Evolutionary conservation across 179 eudicot genomes (phyloP), one percentile per base, ranked within the genome.

Genomic region (Gypsophila paniculata): DNA sequence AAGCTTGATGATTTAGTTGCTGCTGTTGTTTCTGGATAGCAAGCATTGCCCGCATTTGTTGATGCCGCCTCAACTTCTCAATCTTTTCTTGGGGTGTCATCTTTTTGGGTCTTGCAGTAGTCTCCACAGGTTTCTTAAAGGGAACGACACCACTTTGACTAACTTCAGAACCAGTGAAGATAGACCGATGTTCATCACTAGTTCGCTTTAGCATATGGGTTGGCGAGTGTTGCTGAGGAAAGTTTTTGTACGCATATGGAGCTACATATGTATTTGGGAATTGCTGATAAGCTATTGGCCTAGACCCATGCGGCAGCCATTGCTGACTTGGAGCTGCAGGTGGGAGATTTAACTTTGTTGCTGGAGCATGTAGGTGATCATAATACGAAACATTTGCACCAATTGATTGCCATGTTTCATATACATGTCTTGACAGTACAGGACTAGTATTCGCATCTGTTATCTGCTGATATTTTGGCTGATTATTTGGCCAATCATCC

Each of bases 1-100:
- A 69, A 64, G 76, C 73, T 69, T 77, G 78, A 18, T 74, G 78
- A 61, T 72, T 76, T 66, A 88, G 80, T 51, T 87, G 91, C 75
- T 82, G 89, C 71, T 87, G 91, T 57, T 91, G 97, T 65, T 82
- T 84, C 80, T 88, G 90, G 74, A 91, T 91, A 52, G 97, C 97
- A 76, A 87, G 86, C 82, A 88, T 72, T 78, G 97, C 97, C 57
- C 88, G 86, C 89, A 90, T 84, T 81, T 90, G 85, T 78, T 91
- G 97, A 69, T 92, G 85, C 76, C 86, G 52, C 72, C 94, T 87
- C 69, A 91, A 74, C 79, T 91, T 91, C 74, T 91, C 91, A 75
- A 91, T 91, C 77, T 91, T 91, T 77, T 91, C 97, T 66, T 78
- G 85, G 39, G 96, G 96, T 55, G 97, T 90, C 97, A 91, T 90